Evolutionary conservation across 1,284 basidiomycete genomes (phyloP).

Genomic region (Pseudozyma tsukubaensis): DNA sequence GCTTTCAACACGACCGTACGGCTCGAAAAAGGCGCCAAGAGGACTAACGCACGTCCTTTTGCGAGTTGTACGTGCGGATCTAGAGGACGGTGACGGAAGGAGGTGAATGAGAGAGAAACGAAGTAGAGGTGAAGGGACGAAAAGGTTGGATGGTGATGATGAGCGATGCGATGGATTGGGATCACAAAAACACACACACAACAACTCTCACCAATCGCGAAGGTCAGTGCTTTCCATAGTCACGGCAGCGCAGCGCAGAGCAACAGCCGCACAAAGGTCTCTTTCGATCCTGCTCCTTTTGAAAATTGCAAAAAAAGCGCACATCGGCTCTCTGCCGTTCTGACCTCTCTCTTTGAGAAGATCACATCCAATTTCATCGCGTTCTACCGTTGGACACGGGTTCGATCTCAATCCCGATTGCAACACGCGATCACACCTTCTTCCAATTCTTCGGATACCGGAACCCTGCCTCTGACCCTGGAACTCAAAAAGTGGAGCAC

Average conservation of each 20-base stretch:
- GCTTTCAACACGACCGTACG: too few relatives aligned
- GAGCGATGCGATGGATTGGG: constrained; percentile 2
- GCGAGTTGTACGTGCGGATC: background rate
- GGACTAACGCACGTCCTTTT: too few relatives aligned
- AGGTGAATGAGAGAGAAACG: background rate
- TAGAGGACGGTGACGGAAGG: background rate
- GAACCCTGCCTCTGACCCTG: background rate
- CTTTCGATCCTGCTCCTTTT: too few relatives aligned
- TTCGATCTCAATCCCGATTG: constrained; percentile 11
- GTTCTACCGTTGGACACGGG: constrained; percentile 8
- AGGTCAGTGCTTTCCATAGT: constrained; percentile 13
- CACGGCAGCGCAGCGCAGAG: background rate
- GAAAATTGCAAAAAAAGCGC: constrained; percentile 3
- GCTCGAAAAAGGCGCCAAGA: too few relatives aligned
- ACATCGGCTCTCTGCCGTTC: background rate
- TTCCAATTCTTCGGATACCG: constrained; percentile 2
- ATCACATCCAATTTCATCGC: constrained; percentile 13
- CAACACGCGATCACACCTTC: constrained; percentile 13
- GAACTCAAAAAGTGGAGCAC: constrained; percentile 9
- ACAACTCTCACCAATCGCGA: background rate
- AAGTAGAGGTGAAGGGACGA: background rate
- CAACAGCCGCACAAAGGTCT: background rate
- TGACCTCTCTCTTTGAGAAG: background rate
- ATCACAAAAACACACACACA: background rate
- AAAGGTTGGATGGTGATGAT: constrained; percentile 1